Percentiles rank a stretch among this genome's conserved stretches.
Evolutionary conservation across 768 basidiomycete species (phyloP).

Genomic region (Tricholoma bakamatsutake): DNA sequence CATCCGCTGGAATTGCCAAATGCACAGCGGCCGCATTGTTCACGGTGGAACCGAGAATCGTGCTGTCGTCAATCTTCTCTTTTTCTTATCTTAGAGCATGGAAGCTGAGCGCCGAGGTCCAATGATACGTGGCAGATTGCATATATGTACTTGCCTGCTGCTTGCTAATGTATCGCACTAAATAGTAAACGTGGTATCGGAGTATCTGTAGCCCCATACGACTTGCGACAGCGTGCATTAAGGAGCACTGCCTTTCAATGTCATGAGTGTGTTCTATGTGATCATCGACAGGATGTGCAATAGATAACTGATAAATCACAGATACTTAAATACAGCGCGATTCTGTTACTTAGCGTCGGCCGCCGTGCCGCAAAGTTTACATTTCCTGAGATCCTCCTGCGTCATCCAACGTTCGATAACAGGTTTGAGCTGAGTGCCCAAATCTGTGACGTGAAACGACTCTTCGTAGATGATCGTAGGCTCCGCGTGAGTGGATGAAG

Average conservation of each 20-base stretch:
- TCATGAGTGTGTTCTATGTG: background rate
- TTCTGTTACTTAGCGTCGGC: conserved; percentile 29
- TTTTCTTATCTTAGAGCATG: too few species aligned
- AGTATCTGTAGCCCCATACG: too few species aligned
- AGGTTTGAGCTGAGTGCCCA: conserved; percentile 91
- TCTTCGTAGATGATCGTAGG: conserved; percentile 84
- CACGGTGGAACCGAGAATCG: too few species aligned
- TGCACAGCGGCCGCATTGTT: background rate
- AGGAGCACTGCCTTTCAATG: background rate
- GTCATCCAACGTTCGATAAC: conserved; percentile 83
- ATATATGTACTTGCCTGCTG: background rate
- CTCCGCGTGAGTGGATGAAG: conserved; percentile 43
- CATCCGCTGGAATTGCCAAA: background rate
- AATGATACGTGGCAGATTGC: too few species aligned
- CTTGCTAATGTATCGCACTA: too few species aligned
- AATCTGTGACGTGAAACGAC: conserved; percentile 80
- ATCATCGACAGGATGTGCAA: background rate
- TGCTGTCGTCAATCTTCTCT: too few species aligned
- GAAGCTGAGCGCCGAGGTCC: too few species aligned
- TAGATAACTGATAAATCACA: background rate
- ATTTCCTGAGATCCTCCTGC: conserved; percentile 58
- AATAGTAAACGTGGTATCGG: too few species aligned
- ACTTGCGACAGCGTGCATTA: too few species aligned
- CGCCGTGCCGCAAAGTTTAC: conserved; percentile 57
- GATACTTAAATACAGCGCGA: background rate